Conservation (phyloP, 139 green algal species). For the Zygnema circumcarinatum region DNA sequence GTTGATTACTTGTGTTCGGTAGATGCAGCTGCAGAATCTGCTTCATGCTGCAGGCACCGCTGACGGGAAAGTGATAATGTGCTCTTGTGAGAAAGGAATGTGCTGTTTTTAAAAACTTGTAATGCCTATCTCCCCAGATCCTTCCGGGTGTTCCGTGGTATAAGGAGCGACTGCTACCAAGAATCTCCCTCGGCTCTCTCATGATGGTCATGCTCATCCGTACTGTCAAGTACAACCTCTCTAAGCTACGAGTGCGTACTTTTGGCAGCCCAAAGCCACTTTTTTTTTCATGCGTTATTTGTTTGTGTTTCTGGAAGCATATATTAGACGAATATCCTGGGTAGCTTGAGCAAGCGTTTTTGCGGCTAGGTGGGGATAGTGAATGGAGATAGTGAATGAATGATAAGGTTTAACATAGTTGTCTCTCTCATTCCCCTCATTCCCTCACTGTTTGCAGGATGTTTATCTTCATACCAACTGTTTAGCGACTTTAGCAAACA, state of each 20-base stretch:
- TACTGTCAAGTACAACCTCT: conserved; percentile 75
- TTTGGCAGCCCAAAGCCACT: neutral
- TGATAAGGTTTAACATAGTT: too few species aligned
- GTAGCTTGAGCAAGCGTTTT: too few species aligned
- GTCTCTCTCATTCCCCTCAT: too few species aligned
- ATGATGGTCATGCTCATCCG: conserved; percentile 81
- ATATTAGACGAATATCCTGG: too few species aligned
- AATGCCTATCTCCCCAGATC: too few species aligned
- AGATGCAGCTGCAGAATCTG: neutral
- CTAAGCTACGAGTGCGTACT: conserved; percentile 59
- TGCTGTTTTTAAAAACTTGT: too few species aligned
- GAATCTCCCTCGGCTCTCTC: conserved; percentile 76
- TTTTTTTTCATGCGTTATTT: too few species aligned
- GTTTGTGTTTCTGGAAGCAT: too few species aligned
- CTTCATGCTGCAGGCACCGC: neutral
- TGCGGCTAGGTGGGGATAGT: too few species aligned
- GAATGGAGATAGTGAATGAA: too few species aligned
- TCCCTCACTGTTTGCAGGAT: conserved; percentile 67
- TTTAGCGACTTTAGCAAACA: conserved; percentile 85
- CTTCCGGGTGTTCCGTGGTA: conserved; percentile 76
- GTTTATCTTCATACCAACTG: conserved; percentile 89
- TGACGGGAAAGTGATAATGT: too few species aligned
- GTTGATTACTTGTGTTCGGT: neutral
- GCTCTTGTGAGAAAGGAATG: too few species aligned
- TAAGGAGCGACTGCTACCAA: conserved; percentile 71